These are phyloP conservation scores for Pseudonectria foliicola DNA, from an alignment of 2,329 filamentous ascomycete species.

Conservation along the genomic window DNA sequence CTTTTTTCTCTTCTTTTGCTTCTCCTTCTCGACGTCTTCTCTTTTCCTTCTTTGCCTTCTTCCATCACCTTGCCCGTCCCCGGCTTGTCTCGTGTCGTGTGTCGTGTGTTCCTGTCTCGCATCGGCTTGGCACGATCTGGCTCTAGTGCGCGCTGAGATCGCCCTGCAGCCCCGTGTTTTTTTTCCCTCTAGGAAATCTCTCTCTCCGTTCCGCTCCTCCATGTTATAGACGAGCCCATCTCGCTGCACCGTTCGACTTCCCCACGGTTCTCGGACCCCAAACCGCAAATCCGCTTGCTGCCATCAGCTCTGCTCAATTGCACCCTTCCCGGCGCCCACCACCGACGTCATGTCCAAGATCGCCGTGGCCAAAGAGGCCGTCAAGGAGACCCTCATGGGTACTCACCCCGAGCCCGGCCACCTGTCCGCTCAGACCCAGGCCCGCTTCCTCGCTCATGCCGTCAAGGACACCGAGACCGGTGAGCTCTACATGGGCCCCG, in stretches of 20 bases:
- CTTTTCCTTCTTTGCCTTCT: neutral
- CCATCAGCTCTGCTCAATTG: conserved; percentile 12
- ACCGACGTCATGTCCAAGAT: conserved; percentile 30
- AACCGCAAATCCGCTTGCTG: conserved; percentile 7
- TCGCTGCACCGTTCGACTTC: conserved; percentile 1
- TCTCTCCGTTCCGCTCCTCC: conserved; percentile 6
- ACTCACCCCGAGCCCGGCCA: conserved; percentile 43
- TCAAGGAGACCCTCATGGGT: conserved; percentile 77
- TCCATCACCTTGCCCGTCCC: neutral
- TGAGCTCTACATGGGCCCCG: conserved; percentile 71
- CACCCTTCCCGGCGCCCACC: conserved; percentile 5
- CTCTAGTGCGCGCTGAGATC: too few species aligned
- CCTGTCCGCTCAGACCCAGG: conserved; percentile 67
- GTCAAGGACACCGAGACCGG: conserved; percentile 66
- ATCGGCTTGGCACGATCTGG: too few species aligned
- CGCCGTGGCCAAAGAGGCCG: conserved; percentile 54
- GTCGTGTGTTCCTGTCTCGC: too few species aligned
- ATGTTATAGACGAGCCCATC: conserved; percentile 10
- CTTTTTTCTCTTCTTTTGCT: conserved; percentile 9
- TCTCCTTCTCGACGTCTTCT: conserved; percentile 2
- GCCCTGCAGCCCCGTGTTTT: conserved; percentile 4
- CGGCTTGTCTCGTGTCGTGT: too few species aligned
- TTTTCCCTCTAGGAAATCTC: conserved; percentile 3
- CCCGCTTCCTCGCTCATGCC: conserved; percentile 70
- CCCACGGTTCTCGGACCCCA: conserved; percentile 15